Base-by-base conservation (phyloP, 2,329 filamentous ascomycete species). In the Purpureocillium takamizusanense region DNA sequence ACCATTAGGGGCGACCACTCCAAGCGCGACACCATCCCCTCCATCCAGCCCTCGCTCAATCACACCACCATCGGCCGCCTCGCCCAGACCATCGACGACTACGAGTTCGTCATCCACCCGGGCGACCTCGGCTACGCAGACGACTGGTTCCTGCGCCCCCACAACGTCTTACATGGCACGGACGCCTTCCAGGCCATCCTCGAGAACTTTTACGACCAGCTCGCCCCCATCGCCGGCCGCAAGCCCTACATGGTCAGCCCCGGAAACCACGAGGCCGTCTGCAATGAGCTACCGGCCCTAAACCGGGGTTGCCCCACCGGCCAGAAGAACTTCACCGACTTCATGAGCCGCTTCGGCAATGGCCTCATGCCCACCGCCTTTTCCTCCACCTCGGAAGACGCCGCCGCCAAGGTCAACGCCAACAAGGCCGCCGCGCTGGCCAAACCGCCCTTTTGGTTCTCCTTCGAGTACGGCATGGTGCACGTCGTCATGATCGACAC, bases 321-420 rank as follows among this genome's bases (percentile, higher is more conserved):
- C 6, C 74, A 79, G 50, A 67, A 62, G 46, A 79, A 79, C 54
- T 79, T 78, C 51, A 78, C 73, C 4, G 74, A 76, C 42, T 78
- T 73, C 54, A 65, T 70, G 61, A 69, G 67, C 44, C 67, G 74
- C 21, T 78, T 74, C 49, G 67, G 67, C 11, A 48, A 59, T n/a
- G n/a, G n/a, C 11, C 71, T 66, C 14, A 72, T 75, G 68, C 70
- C 73, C 0, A 63, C 56, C 0, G 55, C 68, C 0, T 77, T 76
- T 46, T 32, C 58, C 0, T 77, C 73, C 0, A 65, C 61, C 0
- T 76, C 72, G 0, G 39, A 53, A 9, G 57, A 65, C 50, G 49
- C 45, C 2, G 52, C 54, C 0, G 70, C 70, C 1, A 61, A 61
- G 33, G 44, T 62, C 4, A 56, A 54, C 17, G 70, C 72, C 33